Percentiles rank a stretch among this genome's conserved stretches.
These are phyloP conservation scores for Fusarium solani-melongenae DNA, from an alignment of 2,329 filamentous ascomycete species.

Conservation along the genomic window DNA sequence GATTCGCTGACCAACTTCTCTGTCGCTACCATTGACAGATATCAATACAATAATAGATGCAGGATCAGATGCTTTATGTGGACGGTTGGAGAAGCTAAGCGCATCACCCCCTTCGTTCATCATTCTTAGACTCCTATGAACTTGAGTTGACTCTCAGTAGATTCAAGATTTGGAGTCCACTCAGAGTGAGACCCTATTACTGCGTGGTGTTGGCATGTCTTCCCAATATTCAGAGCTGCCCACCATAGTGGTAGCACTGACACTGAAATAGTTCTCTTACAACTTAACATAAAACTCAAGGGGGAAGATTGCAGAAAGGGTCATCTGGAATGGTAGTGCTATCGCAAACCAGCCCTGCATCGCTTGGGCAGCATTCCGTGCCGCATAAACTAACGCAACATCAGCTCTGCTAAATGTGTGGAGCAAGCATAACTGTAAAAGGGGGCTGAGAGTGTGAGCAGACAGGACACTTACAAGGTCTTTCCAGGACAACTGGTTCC, in stretches of 20 bases:
- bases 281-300: background rate
- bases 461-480: background rate
- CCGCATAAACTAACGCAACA: background rate
- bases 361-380: background rate
- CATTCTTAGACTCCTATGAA: too few species aligned
- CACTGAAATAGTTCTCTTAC: background rate
- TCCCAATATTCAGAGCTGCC: too few species aligned
- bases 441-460: background rate
- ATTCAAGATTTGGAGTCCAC: too few species aligned
- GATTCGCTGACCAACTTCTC: too few species aligned
- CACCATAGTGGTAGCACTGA: background rate
- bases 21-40: background rate
- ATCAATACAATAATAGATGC: background rate
- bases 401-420: background rate
- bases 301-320: background rate
- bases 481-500: background rate
- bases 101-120: too few species aligned
- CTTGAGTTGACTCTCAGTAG: too few species aligned
- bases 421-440: background rate
- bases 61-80: too few species aligned
- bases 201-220: too few species aligned
- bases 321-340: background rate
- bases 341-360: background rate
- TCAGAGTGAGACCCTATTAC: too few species aligned
- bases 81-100: too few species aligned